A percentile compares a stretch with the other conserved stretches of the same genome.
Evolutionary conservation across 1,284 basidiomycete genomes (phyloP).

Genomic region (Boletus hoseneyae): DNA sequence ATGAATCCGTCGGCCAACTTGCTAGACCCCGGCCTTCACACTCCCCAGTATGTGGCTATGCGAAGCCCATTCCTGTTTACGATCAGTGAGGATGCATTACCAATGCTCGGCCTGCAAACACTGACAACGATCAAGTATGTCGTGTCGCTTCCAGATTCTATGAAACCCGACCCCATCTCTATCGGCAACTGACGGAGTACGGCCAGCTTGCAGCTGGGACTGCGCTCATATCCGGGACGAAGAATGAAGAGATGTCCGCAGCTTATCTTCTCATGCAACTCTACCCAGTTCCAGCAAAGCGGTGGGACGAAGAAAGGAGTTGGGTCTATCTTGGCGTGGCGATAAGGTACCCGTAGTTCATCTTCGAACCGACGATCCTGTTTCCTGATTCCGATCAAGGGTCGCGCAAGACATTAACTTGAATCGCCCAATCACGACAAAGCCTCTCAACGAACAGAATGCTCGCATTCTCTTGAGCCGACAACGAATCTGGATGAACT

Average conservation of each 20-base stretch:
- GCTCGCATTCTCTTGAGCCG: conserved; percentile 82
- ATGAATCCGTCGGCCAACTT: conserved; percentile 73
- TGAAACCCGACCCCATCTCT: conserved; percentile 59
- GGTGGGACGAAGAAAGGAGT: conserved; percentile 77
- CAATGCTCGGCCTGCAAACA: neutral
- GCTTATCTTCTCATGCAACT: conserved; percentile 71
- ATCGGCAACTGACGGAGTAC: conserved; percentile 63
- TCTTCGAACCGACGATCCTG: neutral
- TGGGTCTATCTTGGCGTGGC: conserved; percentile 80
- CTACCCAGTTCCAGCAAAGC: conserved; percentile 67
- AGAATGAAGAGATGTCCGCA: conserved; percentile 72
- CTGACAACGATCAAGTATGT: conserved; percentile 50
- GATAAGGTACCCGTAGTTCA: conserved; percentile 49
- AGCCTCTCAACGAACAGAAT: conserved; percentile 65
- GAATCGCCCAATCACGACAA: conserved; percentile 68
- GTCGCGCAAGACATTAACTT: conserved; percentile 83
- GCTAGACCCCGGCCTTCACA: conserved; percentile 73
- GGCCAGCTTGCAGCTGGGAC: conserved; percentile 71
- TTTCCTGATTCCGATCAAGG: conserved; percentile 34
- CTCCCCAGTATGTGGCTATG: conserved; percentile 63
- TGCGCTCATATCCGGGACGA: conserved; percentile 66
- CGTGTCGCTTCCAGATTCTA: conserved; percentile 76
- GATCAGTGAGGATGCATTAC: conserved; percentile 55
- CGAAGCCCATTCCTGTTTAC: conserved; percentile 81
- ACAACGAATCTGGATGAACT: conserved; percentile 85